These are phyloP conservation scores for Trametes cingulata DNA, from an alignment of 768 basidiomycete species.

Conservation along the genomic window DNA sequence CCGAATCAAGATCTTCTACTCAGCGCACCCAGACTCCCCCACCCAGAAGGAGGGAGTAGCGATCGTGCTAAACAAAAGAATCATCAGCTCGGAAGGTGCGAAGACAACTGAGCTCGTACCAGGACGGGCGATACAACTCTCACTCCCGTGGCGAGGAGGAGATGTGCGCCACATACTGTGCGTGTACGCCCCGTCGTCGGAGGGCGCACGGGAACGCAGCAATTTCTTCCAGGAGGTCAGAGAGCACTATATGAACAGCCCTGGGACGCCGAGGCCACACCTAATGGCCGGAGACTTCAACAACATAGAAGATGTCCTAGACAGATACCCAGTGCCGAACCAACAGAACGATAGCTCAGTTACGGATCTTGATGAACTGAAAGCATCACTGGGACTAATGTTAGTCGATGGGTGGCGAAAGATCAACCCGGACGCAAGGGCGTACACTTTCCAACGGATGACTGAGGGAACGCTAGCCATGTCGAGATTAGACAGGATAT, in stretches of 20 bases:
- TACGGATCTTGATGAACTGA: background rate
- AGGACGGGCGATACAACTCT: background rate
- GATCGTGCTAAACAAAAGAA: no score
- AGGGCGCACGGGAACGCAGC: background rate
- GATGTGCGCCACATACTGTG: background rate
- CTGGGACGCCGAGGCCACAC: no score
- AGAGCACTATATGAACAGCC: no score
- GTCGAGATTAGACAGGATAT: background rate
- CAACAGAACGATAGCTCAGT: background rate
- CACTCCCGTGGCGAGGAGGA: background rate
- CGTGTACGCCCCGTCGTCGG: background rate
- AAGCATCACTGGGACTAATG: background rate
- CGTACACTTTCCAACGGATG: conserved; percentile 1
- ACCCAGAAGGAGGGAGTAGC: conserved; percentile 6
- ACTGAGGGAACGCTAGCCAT: background rate
- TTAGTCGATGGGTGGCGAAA: background rate
- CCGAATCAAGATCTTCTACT: no score
- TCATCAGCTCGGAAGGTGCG: background rate
- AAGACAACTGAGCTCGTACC: background rate
- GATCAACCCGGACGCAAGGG: background rate
- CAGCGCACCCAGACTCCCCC: background rate
- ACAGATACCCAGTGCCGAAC: background rate
- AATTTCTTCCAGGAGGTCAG: background rate
- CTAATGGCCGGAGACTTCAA: no score
- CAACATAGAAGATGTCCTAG: background rate